These are phyloP conservation scores for Clitopilus passeckerianus DNA, from an alignment of 768 basidiomycete species.

Conservation along the genomic window DNA sequence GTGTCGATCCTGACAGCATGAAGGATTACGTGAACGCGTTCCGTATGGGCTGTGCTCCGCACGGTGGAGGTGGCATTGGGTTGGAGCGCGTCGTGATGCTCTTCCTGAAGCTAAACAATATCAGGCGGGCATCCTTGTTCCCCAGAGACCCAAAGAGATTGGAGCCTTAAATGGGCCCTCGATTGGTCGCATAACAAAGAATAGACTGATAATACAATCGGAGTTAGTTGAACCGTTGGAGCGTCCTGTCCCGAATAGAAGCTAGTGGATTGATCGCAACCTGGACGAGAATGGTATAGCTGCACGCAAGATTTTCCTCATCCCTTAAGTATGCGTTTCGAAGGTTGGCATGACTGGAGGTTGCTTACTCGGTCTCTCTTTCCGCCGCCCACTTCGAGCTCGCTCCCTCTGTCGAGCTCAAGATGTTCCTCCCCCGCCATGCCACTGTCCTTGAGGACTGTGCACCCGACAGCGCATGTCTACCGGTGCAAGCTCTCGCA, in stretches of 20 bases:
- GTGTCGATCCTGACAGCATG: conserved; percentile 91
- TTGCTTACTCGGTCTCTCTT: conserved; percentile 3
- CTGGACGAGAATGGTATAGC: conserved; percentile 1
- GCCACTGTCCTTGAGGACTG: conserved; percentile 15
- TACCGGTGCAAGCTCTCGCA: conserved; percentile 17
- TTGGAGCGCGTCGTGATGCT: conserved; percentile 96
- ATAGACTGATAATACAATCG: background rate
- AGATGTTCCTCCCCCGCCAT: conserved; percentile 25
- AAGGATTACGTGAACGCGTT: conserved; percentile 91
- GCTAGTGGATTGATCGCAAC: conserved; percentile 6
- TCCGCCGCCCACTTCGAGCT: conserved; percentile 1
- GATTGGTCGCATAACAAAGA: background rate
- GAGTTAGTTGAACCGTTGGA: background rate
- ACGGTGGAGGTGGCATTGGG: conserved; percentile 96
- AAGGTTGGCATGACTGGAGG: background rate
- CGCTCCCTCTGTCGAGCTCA: conserved; percentile 6
- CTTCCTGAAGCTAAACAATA: conserved; percentile 95
- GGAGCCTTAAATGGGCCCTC: conserved; percentile 56
- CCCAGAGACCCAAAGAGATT: conserved; percentile 95
- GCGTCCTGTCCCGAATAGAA: conserved; percentile 25
- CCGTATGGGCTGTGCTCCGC: conserved; percentile 90
- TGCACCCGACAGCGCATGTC: conserved; percentile 14
- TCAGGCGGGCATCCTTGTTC: conserved; percentile 89
- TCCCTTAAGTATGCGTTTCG: conserved; percentile 13
- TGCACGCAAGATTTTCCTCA: conserved; percentile 8